These are phyloP conservation scores for Gnaphalium uliginosum DNA, from an alignment of 129 eudicot species.

Conservation along the genomic window DNA sequence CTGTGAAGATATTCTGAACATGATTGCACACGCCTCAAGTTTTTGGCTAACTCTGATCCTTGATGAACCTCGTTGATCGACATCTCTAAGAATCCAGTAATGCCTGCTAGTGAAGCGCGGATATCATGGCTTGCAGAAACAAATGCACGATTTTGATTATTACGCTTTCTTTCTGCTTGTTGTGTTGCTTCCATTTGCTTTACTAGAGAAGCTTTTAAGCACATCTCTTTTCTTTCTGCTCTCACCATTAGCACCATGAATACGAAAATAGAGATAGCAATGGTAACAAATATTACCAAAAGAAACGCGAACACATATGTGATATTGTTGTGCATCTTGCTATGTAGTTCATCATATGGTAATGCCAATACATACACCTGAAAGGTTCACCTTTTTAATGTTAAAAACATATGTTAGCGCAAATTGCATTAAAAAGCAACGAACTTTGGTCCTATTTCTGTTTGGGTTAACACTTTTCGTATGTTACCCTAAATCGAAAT, in stretches of 20 bases:
- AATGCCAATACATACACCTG: slow-evolving; percentile 56
- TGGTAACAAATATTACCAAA: slow-evolving; percentile 17
- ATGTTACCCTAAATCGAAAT: not conserved
- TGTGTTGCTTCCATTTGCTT: slow-evolving; percentile 61
- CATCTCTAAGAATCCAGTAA: slow-evolving; percentile 55
- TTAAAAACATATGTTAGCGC: not conserved
- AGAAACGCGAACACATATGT: slow-evolving; percentile 31
- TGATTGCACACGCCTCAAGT: slow-evolving; percentile 38
- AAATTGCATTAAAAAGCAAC: not conserved
- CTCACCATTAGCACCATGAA: slow-evolving; percentile 31
- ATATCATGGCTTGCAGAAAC: slow-evolving; percentile 76
- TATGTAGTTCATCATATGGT: slow-evolving; percentile 38
- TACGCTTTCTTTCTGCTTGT: slow-evolving; percentile 61
- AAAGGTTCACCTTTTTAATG: not conserved
- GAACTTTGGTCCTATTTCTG: not conserved
- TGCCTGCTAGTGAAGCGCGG: slow-evolving; percentile 64
- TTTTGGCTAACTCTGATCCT: slow-evolving; percentile 43
- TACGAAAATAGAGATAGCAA: slow-evolving; percentile 9
- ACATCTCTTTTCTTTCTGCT: slow-evolving; percentile 48
- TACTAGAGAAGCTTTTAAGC: slow-evolving; percentile 46
- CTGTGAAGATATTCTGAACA: slow-evolving; percentile 56
- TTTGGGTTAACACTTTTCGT: not conserved
- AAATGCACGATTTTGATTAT: slow-evolving; percentile 58
- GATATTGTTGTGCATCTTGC: slow-evolving; percentile 34
- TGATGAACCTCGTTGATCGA: slow-evolving; percentile 29